Percentiles rank a stretch among this genome's conserved stretches.
Conservation (phyloP, 2,329 filamentous ascomycete genomes). For the Paecilomyces formosus region DNA sequence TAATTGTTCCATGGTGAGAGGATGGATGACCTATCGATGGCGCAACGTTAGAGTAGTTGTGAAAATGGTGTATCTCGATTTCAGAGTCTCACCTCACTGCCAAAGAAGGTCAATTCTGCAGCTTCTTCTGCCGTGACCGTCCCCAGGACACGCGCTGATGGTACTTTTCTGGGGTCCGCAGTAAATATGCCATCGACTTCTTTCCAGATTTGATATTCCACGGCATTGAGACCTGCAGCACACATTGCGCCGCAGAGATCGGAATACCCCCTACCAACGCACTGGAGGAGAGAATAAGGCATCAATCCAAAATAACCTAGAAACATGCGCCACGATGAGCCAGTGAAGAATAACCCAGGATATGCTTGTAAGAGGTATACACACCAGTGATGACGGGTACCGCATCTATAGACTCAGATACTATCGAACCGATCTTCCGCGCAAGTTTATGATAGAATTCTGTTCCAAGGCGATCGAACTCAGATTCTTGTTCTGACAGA, state of each 20-base stretch:
- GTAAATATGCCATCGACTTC: slow-evolving; percentile 51
- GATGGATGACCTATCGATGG: too few species aligned
- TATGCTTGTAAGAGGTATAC: neutral
- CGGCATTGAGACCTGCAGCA: slow-evolving; percentile 39
- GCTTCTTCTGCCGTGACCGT: slow-evolving; percentile 46
- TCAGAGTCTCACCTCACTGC: slow-evolving; percentile 17
- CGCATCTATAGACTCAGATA: neutral
- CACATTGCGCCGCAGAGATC: neutral
- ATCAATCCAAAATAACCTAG: slow-evolving; percentile 43
- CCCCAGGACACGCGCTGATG: slow-evolving; percentile 42
- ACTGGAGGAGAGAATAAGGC: slow-evolving; percentile 41
- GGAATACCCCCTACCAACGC: slow-evolving; percentile 46
- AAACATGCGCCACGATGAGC: slow-evolving; percentile 32
- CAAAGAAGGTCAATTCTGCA: slow-evolving; percentile 48
- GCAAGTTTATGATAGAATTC: neutral
- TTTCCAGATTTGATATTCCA: slow-evolving; percentile 49
- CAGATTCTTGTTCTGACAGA: neutral
- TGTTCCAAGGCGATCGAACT: neutral
- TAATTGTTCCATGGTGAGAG: too few species aligned
- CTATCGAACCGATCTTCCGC: neutral
- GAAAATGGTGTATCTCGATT: too few species aligned
- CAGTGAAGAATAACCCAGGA: neutral
- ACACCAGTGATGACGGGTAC: neutral
- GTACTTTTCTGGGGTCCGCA: slow-evolving; percentile 47
- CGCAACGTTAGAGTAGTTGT: too few species aligned